Evolutionary conservation across 164 flowering plant genomes (phyloP).

Genomic region (grape (Vitis vinifera)): DNA sequence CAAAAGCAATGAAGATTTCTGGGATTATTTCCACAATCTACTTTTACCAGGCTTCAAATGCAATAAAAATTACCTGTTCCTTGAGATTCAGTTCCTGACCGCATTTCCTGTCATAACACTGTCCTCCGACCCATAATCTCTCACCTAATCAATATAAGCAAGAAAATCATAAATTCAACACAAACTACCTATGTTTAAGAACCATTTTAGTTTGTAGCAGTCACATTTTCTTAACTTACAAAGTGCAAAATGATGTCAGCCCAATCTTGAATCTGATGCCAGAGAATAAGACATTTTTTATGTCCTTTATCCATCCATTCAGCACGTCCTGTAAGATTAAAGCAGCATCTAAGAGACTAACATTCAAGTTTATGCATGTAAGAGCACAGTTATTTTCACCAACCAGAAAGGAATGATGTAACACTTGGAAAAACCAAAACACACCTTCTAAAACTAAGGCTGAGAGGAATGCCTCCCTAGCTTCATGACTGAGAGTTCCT

Average conservation of each 20-base stretch:
- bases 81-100: slow-evolving; percentile 78
- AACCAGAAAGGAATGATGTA: neutral
- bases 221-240: slow-evolving; percentile 47
- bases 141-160: slow-evolving; percentile 48
- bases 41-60: neutral
- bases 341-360: slow-evolving; percentile 2
- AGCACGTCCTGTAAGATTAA: slow-evolving; percentile 66
- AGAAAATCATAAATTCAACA: neutral
- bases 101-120: slow-evolving; percentile 89
- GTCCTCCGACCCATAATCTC: slow-evolving; percentile 89
- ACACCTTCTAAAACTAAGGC: slow-evolving; percentile 90
- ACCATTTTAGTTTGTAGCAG: no score
- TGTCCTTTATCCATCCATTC: slow-evolving; percentile 98
- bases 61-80: slow-evolving; percentile 72
- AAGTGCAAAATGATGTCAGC: slow-evolving; percentile 74
- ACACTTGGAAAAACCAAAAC: slow-evolving; percentile 3
- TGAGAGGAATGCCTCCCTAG: slow-evolving; percentile 79
- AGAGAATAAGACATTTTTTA: slow-evolving; percentile 82
- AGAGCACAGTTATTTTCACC: neutral
- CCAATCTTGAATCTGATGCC: slow-evolving; percentile 98
- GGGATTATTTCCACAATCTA: slow-evolving; percentile 1
- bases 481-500: slow-evolving; percentile 97
- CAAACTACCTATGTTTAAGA: no score
- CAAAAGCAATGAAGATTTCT: neutral
- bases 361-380: neutral